These are phyloP conservation scores for Miscanthus lutarioriparius DNA, from an alignment of 176 grass and related monocot species.

Conservation along the genomic window DNA sequence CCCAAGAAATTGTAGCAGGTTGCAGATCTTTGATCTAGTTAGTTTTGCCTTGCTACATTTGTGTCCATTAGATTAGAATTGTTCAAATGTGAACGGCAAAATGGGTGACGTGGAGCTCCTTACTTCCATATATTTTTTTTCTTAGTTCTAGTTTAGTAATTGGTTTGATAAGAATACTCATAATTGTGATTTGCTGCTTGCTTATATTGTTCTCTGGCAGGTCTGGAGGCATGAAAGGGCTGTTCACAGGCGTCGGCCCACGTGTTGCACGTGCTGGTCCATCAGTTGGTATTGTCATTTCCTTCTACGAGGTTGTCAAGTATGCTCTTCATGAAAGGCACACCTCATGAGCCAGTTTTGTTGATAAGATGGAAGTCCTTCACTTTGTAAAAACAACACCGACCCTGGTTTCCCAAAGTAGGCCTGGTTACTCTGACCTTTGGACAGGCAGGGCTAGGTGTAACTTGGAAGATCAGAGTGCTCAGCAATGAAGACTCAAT, in stretches of 20 bases:
- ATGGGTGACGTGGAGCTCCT: neutral
- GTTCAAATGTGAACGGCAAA: neutral
- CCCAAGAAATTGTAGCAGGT: neutral
- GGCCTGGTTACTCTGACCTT: neutral
- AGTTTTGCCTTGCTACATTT: neutral
- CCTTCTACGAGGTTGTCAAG: slow-evolving; percentile 94
- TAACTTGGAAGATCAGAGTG: slow-evolving; percentile 35
- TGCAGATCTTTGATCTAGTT: neutral
- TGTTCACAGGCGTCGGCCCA: slow-evolving; percentile 82
- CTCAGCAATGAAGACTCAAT: neutral
- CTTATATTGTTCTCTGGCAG: slow-evolving; percentile 41
- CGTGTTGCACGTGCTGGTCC: slow-evolving; percentile 89
- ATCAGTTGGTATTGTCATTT: slow-evolving; percentile 92
- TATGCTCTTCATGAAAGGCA: slow-evolving; percentile 67
- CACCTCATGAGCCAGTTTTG: slow-evolving; percentile 28
- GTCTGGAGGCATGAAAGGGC: slow-evolving; percentile 67
- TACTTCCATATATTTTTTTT: neutral
- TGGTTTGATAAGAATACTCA: neutral
- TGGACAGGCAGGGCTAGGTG: neutral
- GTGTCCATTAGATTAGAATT: neutral
- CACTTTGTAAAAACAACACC: slow-evolving; percentile 5
- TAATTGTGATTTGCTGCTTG: neutral
- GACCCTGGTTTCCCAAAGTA: neutral
- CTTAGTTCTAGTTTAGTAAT: neutral
- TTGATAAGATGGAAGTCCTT: neutral